Evolutionary conservation across 352 stramenopile genomes (phyloP).

Genomic region (Phytophthora pini): DNA sequence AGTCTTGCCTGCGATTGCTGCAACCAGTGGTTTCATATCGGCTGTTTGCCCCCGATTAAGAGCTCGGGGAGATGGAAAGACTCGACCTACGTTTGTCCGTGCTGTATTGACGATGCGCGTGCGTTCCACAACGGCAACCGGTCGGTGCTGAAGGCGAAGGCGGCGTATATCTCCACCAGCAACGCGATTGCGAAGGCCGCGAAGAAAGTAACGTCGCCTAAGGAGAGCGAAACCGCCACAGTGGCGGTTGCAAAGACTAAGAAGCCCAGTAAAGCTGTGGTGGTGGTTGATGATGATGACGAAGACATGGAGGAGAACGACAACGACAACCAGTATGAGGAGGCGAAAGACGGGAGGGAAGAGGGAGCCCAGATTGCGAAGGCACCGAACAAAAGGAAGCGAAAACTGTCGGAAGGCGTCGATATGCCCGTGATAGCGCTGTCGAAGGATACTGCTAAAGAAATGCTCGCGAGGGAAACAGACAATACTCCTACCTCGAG

Average conservation of each 20-base stretch:
- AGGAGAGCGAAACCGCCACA: conserved; percentile 26
- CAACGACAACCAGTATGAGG: background rate
- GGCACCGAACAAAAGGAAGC: conserved; percentile 45
- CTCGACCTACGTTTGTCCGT: conserved; percentile 85
- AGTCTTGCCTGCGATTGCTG: conserved; percentile 90
- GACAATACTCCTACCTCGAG: background rate
- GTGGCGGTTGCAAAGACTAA: conserved; percentile 33
- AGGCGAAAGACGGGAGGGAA: conserved; percentile 20
- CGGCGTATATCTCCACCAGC: conserved; percentile 41
- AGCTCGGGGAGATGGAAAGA: conserved; percentile 86
- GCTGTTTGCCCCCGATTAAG: conserved; percentile 85
- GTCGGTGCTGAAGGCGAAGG: conserved; percentile 55
- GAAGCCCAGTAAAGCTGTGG: conserved; percentile 40
- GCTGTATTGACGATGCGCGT: conserved; percentile 79
- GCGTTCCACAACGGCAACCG: conserved; percentile 74
- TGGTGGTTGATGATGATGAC: conserved; percentile 37
- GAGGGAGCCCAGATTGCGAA: conserved; percentile 17
- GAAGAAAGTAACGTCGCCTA: conserved; percentile 32
- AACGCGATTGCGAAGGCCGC: conserved; percentile 33
- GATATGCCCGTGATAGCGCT: conserved; percentile 31
- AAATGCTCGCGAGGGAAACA: background rate
- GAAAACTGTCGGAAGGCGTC: conserved; percentile 41
- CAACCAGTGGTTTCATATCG: conserved; percentile 91
- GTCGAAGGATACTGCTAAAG: conserved; percentile 18
- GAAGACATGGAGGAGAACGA: conserved; percentile 45